Conservation (phyloP, 768 basidiomycete genomes). For the Tylopilus intermedius region DNA sequence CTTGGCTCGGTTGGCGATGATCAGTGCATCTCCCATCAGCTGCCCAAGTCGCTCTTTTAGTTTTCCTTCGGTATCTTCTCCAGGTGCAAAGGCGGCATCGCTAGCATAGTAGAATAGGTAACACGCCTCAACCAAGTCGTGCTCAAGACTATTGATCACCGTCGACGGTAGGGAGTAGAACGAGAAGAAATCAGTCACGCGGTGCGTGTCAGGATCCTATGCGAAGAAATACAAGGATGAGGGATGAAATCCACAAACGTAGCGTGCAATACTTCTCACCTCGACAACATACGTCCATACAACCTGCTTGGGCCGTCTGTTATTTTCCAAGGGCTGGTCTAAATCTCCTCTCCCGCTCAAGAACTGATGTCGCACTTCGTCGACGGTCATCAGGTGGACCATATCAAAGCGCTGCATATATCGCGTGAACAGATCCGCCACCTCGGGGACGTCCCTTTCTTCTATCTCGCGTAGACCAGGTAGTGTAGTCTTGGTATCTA, state of each 20-base stretch:
- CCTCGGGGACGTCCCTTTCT: constrained; percentile 65
- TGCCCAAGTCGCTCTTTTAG: constrained; percentile 66
- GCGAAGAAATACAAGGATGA: too few relatives aligned
- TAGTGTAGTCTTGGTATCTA: constrained; percentile 48
- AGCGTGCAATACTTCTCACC: too few relatives aligned
- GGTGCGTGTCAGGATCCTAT: constrained; percentile 75
- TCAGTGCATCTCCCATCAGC: constrained; percentile 75
- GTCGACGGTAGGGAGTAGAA: constrained; percentile 97
- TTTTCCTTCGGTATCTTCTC: constrained; percentile 53
- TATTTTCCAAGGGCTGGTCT: too few relatives aligned
- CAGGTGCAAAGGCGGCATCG: constrained; percentile 60
- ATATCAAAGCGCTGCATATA: constrained; percentile 88
- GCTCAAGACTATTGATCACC: constrained; percentile 71
- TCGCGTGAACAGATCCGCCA: constrained; percentile 62
- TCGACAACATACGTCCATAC: too few relatives aligned
- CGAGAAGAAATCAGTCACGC: constrained; percentile 93
- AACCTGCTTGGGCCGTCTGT: too few relatives aligned
- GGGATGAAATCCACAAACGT: too few relatives aligned
- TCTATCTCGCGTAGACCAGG: constrained; percentile 86
- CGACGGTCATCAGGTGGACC: constrained; percentile 52
- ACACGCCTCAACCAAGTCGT: constrained; percentile 79
- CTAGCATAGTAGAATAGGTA: constrained; percentile 96
- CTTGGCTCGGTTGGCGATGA: constrained; percentile 74
- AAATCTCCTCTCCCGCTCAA: too few relatives aligned
- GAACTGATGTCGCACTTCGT: too few relatives aligned